Evolutionary conservation across 371 early-diverging fungal species (phyloP), one percentile per base, ranked within the genome.

Genomic region (Mortierella polycephala): DNA sequence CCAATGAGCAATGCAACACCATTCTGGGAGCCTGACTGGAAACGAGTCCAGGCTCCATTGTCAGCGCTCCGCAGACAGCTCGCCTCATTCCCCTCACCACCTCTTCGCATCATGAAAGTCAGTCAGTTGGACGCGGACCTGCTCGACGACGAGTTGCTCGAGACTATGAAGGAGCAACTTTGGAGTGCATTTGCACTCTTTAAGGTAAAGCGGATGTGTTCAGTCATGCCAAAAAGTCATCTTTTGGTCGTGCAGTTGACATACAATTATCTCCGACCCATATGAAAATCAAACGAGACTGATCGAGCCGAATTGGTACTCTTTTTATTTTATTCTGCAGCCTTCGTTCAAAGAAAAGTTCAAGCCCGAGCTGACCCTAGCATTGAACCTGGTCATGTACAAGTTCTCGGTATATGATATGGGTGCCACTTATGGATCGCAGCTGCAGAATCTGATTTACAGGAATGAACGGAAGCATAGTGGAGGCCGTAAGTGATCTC

Each of bases 61-160:
- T 67, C 63, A 5, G 85, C 85, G 64, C 81, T 87, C 14, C 86
- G 89, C 52, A 75, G 85, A 39, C 86, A 87, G 20, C 82, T 88
- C 74, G 85, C 86, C 13, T 83, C 86, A 7, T 74, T 87, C 16
- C 85, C 85, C 42, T 84, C 87, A 0, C 85, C 87, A 3, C 87
- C 90, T 13, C 77, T 93, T 13, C 89, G 88, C 71, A 89, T 90
- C 46, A 86, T 92, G 85, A 89, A 96, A 41, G 95, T 95, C 41
- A 88, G 91, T 72, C 95, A 96, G 80, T 87, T 96, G 42, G 97
- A 96, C 83, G 92, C 96, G 7, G 93, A 93, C 51, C 86, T 94
- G 56, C 85, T 96, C 57, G 95, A 96, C 64, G 81, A 72, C 42
- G 97, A 96, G 71, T 81, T 96, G 14, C 82, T 89, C 45, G 87